Conservation (phyloP, 352 stramenopile species). For the Nothophytophthora sp. region DNA sequence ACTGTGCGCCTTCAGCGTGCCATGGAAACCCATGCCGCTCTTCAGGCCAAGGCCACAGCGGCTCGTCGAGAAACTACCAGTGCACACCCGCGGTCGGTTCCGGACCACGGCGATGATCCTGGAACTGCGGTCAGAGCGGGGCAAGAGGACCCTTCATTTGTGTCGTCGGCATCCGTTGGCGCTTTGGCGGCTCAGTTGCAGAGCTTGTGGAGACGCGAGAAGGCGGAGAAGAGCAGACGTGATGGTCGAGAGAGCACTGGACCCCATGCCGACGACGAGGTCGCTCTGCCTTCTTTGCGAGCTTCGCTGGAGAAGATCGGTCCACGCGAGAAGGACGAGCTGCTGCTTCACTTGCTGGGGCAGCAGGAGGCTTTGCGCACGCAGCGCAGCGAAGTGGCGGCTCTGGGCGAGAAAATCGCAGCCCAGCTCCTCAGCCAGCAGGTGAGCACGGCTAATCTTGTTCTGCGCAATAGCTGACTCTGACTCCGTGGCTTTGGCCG, state of each 20-base stretch:
- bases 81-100: not conserved
- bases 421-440: slow-evolving; percentile 71
- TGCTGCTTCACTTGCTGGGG: slow-evolving; percentile 52
- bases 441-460: slow-evolving; percentile 13
- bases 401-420: slow-evolving; percentile 65
- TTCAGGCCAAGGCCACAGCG: slow-evolving; percentile 11
- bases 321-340: slow-evolving; percentile 49
- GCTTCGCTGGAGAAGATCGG: slow-evolving; percentile 54
- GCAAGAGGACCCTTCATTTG: not conserved
- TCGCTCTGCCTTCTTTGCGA: slow-evolving; percentile 3
- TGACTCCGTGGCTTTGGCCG: too few relatives aligned
- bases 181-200: slow-evolving; percentile 30
- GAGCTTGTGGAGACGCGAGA: slow-evolving; percentile 19
- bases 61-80: not conserved
- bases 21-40: slow-evolving; percentile 26
- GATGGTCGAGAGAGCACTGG: too few relatives aligned
- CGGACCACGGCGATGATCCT: not conserved
- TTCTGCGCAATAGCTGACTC: not conserved
- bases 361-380: slow-evolving; percentile 35
- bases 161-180: slow-evolving; percentile 11
- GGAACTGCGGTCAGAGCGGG: not conserved
- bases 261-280: not conserved
- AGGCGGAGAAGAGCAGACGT: slow-evolving; percentile 1
- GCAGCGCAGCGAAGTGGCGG: slow-evolving; percentile 51
- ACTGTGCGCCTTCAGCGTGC: slow-evolving; percentile 31